Evolutionary conservation across 331 rosid species (phyloP).

Genomic region (Acacia concinna): DNA sequence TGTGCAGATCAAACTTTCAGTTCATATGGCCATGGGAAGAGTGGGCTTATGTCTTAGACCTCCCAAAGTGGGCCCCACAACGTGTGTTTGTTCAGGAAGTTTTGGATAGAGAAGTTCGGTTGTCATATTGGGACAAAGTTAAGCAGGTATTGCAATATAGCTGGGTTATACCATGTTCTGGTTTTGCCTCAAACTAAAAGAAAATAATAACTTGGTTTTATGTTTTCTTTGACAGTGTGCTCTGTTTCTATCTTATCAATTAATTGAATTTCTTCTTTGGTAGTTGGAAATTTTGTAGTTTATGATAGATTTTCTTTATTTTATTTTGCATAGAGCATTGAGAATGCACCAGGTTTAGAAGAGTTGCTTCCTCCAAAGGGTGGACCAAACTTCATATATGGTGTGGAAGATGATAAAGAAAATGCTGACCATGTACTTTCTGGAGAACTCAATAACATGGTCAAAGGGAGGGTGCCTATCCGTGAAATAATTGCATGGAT

Average conservation of each 20-base stretch:
- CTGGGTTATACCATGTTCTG: conserved; percentile 8
- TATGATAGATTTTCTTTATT: conserved; percentile 21
- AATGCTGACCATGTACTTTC: conserved; percentile 64
- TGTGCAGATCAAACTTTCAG: conserved; percentile 89
- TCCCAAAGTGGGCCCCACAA: conserved; percentile 98
- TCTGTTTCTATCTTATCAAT: not conserved
- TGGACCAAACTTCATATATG: conserved; percentile 66
- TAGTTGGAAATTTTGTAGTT: conserved; percentile 6
- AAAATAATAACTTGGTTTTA: not conserved
- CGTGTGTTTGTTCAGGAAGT: conserved; percentile 98
- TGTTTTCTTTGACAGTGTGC: conserved; percentile 11
- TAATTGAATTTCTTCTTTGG: conserved; percentile 21
- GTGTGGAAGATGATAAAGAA: conserved; percentile 62
- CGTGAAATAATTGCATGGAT: conserved; percentile 88
- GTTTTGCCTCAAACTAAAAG: conserved; percentile 4
- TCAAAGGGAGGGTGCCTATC: conserved; percentile 77
- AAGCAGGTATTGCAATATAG: conserved; percentile 68
- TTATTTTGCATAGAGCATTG: conserved; percentile 67
- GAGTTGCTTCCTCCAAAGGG: conserved; percentile 94
- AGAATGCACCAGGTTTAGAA: conserved; percentile 96
- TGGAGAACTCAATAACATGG: conserved; percentile 75
- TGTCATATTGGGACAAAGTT: conserved; percentile 97
- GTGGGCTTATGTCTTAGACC: conserved; percentile 91
- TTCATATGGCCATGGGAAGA: conserved; percentile 99
- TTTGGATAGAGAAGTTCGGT: conserved; percentile 95